Evolutionary conservation across 2,329 filamentous ascomycete genomes (phyloP).

Genomic region (Nannizzia gypsea): DNA sequence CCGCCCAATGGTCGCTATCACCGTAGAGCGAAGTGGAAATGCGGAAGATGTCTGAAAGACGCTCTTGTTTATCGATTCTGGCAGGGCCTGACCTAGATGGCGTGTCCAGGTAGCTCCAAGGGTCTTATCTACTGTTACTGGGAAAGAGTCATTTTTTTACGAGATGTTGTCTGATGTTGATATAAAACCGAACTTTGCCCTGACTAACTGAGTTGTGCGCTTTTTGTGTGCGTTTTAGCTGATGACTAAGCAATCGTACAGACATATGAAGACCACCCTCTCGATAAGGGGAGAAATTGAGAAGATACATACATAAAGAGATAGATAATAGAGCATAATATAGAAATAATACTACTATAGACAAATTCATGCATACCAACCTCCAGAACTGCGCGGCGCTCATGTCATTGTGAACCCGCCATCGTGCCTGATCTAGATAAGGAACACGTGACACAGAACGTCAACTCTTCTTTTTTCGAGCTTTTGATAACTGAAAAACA

Average conservation of each 20-base stretch:
- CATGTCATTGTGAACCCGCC: too few species aligned
- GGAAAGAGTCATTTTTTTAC: too few species aligned
- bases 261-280: too few species aligned
- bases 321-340: too few species aligned
- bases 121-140: too few species aligned
- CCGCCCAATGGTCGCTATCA: neutral
- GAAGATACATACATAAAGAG: too few species aligned
- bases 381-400: too few species aligned
- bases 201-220: neutral
- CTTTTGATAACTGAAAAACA: neutral
- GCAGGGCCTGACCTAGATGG: neutral
- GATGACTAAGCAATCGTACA: neutral
- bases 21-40: neutral
- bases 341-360: too few species aligned
- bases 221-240: neutral
- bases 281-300: too few species aligned
- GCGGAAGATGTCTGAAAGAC: neutral
- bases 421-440: slow-evolving; percentile 1
- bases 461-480: neutral
- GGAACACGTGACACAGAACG: neutral
- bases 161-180: neutral
- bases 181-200: neutral
- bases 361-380: too few species aligned
- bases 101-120: too few species aligned
- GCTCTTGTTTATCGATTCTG: neutral